These are phyloP conservation scores for Boeremia lycopersici DNA, from an alignment of 2,329 filamentous ascomycete genomes.

Conservation along the genomic window DNA sequence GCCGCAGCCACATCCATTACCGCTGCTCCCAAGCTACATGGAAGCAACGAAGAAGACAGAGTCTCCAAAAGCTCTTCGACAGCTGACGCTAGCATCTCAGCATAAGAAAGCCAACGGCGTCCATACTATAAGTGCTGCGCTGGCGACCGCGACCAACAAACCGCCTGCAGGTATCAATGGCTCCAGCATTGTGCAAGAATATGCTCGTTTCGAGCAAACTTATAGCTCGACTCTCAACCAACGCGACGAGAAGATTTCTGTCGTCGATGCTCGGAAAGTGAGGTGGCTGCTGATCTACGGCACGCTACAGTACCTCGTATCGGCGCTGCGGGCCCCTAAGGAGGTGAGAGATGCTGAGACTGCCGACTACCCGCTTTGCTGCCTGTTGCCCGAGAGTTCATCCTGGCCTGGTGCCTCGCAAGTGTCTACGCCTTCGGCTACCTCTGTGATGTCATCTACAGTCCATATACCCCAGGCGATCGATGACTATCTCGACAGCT, in stretches of 20 bases:
- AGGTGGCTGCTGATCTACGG: constrained; percentile 80
- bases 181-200: constrained; percentile 67
- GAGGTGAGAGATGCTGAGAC: constrained; percentile 65
- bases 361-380: constrained; percentile 65
- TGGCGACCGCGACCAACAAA: constrained; percentile 57
- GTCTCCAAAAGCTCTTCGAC: constrained; percentile 43
- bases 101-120: constrained; percentile 56
- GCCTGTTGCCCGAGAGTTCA: constrained; percentile 50
- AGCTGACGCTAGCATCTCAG: constrained; percentile 44
- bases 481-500: constrained; percentile 21
- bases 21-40: constrained; percentile 62
- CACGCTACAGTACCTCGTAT: constrained; percentile 72
- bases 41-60: constrained; percentile 40
- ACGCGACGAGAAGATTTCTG: constrained; percentile 62
- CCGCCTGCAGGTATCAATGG: constrained; percentile 43
- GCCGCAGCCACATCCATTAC: constrained; percentile 68
- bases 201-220: constrained; percentile 72
- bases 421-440: constrained; percentile 19
- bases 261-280: constrained; percentile 74
- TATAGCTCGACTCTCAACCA: constrained; percentile 58
- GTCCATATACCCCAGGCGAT: constrained; percentile 22
- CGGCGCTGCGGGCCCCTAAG: constrained; percentile 64
- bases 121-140: constrained; percentile 59
- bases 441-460: neutral
- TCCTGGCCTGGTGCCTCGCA: constrained; percentile 43